Conservation (phyloP, 176 grass and related monocot genomes). For the Triticum timopheevii region DNA sequence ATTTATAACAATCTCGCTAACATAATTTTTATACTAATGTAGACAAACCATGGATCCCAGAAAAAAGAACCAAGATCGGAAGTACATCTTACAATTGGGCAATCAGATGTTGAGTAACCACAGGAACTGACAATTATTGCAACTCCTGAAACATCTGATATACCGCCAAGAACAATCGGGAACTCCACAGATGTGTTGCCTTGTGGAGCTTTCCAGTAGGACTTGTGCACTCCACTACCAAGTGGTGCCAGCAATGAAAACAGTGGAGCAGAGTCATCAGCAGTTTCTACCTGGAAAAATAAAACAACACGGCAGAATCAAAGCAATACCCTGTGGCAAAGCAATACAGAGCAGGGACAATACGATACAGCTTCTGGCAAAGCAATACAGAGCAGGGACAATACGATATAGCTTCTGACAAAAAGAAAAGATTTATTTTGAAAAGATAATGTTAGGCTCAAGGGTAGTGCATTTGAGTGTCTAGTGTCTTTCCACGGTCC, state of each 20-base stretch:
- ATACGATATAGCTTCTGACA: constrained; percentile 11
- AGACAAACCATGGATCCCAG: constrained; percentile 21
- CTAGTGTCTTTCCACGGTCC: constrained; percentile 18
- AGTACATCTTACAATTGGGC: constrained; percentile 78
- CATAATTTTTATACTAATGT: neutral
- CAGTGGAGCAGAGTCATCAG: constrained; percentile 61
- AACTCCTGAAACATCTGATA: constrained; percentile 93
- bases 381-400: constrained; percentile 11
- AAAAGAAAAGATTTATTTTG: neutral
- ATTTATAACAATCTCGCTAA: neutral
- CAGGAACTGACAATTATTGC: constrained; percentile 86
- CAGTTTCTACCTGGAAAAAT: constrained; percentile 73
- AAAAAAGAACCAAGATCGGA: constrained; percentile 20
- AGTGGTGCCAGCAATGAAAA: constrained; percentile 84
- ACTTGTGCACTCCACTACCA: constrained; percentile 57
- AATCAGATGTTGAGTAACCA: constrained; percentile 77
- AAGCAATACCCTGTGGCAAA: constrained; percentile 22
- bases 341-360: constrained; percentile 12
- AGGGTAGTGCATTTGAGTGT: constrained; percentile 20
- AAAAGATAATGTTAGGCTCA: neutral
- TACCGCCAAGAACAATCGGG: constrained; percentile 82
- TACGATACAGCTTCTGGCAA: constrained; percentile 8
- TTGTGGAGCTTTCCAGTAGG: constrained; percentile 88
- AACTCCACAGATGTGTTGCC: constrained; percentile 68
- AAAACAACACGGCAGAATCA: constrained; percentile 14